Evolutionary conservation across 129 eudicot genomes (phyloP).

Genomic region (Pulicaria dysenterica): DNA sequence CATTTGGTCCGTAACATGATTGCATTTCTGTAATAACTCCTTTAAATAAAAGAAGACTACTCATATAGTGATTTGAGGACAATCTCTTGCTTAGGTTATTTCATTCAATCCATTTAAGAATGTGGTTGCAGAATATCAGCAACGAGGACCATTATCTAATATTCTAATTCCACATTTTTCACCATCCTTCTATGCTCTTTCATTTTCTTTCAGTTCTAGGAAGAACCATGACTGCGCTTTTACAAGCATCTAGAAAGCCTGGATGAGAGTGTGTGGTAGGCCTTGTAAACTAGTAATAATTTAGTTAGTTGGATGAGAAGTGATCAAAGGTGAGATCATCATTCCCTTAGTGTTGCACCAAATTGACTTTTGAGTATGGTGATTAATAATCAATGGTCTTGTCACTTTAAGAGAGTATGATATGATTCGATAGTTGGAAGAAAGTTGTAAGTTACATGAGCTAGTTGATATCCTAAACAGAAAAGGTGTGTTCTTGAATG

Average conservation of each 20-base stretch:
- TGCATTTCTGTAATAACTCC: background rate
- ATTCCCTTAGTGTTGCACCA: no score
- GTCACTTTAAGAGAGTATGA: background rate
- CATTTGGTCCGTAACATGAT: conserved; percentile 1
- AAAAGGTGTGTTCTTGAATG: background rate
- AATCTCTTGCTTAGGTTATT: conserved; percentile 2
- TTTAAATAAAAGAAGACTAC: background rate
- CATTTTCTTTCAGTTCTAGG: no score
- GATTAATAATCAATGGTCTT: no score
- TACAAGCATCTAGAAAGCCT: background rate
- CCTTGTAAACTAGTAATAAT: background rate
- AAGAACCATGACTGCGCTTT: background rate
- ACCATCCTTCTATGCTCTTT: background rate
- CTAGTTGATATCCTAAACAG: background rate
- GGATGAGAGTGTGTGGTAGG: conserved; percentile 16
- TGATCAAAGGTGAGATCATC: no score
- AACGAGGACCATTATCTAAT: background rate
- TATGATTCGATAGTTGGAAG: background rate
- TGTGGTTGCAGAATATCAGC: conserved; percentile 10
- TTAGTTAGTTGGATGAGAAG: no score
- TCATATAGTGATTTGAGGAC: conserved; percentile 6
- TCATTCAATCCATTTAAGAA: conserved; percentile 1
- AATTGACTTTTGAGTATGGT: no score
- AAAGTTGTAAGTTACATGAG: background rate
- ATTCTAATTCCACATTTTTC: background rate